Evolutionary conservation across 169 alveolate genomes (phyloP).

Genomic region (Plasmodium cynomolgi): DNA sequence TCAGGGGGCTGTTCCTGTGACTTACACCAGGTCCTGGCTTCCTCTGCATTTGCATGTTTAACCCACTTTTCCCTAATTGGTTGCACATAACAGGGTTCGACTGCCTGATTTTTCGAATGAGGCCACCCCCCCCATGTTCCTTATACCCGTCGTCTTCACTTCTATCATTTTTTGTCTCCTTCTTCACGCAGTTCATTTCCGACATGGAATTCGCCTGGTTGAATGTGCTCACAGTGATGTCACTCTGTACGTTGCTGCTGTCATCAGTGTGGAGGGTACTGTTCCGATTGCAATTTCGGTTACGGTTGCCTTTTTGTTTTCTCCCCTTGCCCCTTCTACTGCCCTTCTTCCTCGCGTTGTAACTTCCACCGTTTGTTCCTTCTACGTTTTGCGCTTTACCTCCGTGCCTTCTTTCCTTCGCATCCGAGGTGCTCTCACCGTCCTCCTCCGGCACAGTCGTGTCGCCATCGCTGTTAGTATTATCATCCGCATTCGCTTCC

Average conservation of each 20-base stretch:
- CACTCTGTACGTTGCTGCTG: not conserved
- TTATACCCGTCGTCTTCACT: constrained; percentile 11
- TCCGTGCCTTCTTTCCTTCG: not conserved
- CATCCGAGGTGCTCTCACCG: not conserved
- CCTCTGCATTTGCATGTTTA: not conserved
- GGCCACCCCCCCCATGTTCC: not conserved
- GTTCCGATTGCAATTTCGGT: not conserved
- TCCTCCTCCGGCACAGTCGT: not conserved
- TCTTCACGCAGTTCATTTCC: not conserved
- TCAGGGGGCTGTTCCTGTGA: not conserved
- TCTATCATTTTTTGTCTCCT: not conserved
- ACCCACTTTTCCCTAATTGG: constrained; percentile 4
- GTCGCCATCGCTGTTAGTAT: not conserved
- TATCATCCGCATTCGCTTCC: not conserved
- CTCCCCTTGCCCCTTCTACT: not conserved
- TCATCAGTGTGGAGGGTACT: not conserved
- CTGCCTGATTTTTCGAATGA: not conserved
- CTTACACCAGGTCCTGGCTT: not conserved
- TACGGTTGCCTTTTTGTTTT: not conserved
- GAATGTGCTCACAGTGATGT: not conserved
- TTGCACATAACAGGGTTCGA: constrained; percentile 11
- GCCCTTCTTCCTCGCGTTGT: not conserved
- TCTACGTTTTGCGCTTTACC: not conserved
- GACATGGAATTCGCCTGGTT: not conserved
- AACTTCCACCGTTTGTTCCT: not conserved